Percentiles rank a stretch among this genome's conserved stretches.
phyloP scores from a whole-genome alignment of 768 basidiomycete genomes.

The Suillus subalutaceus region DNA sequence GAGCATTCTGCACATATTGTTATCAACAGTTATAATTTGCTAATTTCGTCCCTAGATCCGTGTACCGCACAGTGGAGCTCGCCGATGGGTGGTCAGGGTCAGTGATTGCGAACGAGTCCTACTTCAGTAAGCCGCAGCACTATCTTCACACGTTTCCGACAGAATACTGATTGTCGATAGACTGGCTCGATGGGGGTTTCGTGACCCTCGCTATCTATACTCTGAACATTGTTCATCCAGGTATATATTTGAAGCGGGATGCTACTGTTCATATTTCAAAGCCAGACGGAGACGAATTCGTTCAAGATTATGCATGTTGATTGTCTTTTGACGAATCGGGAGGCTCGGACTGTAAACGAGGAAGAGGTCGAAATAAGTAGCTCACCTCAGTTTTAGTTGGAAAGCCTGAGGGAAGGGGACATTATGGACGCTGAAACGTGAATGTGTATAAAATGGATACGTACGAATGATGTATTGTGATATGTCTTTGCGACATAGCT shows the following conservation, averaged over 20 bases:
- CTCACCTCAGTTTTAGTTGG: too few relatives aligned
- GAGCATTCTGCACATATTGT: slow-evolving; percentile 9
- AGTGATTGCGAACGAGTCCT: slow-evolving; percentile 50
- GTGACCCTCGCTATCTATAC: slow-evolving; percentile 48
- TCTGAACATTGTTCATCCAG: slow-evolving; percentile 50
- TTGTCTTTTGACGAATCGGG: neutral
- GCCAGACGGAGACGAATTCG: neutral
- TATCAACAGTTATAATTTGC: neutral
- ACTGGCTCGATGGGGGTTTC: slow-evolving; percentile 53
- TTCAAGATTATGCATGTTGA: neutral
- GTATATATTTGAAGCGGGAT: slow-evolving; percentile 32
- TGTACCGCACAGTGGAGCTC: slow-evolving; percentile 19
- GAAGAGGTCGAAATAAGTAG: too few relatives aligned
- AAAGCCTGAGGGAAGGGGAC: too few relatives aligned
- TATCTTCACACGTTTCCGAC: neutral
- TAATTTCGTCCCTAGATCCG: slow-evolving; percentile 8
- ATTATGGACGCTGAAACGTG: too few relatives aligned
- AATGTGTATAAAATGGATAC: too few relatives aligned
- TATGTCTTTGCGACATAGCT: too few relatives aligned
- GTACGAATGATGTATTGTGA: too few relatives aligned
- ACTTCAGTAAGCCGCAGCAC: slow-evolving; percentile 43
- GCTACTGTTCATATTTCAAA: too few relatives aligned
- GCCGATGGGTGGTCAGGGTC: slow-evolving; percentile 43
- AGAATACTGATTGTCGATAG: slow-evolving; percentile 27
- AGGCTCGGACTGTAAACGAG: too few relatives aligned